Conservation (phyloP, 2,329 filamentous ascomycete genomes). For the Calycina herbarum region DNA sequence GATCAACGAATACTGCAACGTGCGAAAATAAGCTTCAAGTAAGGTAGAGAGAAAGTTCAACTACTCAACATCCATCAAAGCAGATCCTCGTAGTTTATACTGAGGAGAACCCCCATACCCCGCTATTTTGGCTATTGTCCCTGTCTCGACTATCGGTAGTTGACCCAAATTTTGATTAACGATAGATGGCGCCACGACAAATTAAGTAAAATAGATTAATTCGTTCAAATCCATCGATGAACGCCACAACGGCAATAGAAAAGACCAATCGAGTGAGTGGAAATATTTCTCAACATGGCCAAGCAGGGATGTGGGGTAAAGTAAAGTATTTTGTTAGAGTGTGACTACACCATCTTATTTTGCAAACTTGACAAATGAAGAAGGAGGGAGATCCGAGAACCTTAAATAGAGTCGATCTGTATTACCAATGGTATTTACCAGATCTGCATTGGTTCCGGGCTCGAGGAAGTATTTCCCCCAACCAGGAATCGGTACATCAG, state of each 20-base stretch:
- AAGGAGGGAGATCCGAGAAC: neutral
- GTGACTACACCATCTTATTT: neutral
- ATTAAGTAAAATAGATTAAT: conserved; percentile 7
- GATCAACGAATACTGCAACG: conserved; percentile 7
- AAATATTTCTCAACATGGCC: conserved; percentile 5
- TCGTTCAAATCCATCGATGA: conserved; percentile 3
- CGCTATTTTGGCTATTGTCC: conserved; percentile 5
- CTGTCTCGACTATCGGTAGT: neutral
- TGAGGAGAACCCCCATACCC: neutral
- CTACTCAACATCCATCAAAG: neutral
- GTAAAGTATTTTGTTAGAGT: neutral
- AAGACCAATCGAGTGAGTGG: conserved; percentile 1
- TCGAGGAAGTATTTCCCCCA: neutral
- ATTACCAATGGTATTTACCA: neutral
- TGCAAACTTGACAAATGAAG: neutral
- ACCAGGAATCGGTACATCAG: neutral
- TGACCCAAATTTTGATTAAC: conserved; percentile 6
- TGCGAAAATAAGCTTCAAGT: conserved; percentile 19
- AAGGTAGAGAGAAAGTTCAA: neutral
- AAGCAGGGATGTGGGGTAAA: neutral
- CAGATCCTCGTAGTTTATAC: conserved; percentile 6
- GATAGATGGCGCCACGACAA: conserved; percentile 3
- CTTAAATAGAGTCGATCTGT: neutral
- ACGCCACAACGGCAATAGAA: conserved; percentile 9
- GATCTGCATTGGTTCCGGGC: neutral